These are phyloP conservation scores for Geopyxis carbonaria DNA, from an alignment of 495 filamentous ascomycete species.

Conservation along the genomic window DNA sequence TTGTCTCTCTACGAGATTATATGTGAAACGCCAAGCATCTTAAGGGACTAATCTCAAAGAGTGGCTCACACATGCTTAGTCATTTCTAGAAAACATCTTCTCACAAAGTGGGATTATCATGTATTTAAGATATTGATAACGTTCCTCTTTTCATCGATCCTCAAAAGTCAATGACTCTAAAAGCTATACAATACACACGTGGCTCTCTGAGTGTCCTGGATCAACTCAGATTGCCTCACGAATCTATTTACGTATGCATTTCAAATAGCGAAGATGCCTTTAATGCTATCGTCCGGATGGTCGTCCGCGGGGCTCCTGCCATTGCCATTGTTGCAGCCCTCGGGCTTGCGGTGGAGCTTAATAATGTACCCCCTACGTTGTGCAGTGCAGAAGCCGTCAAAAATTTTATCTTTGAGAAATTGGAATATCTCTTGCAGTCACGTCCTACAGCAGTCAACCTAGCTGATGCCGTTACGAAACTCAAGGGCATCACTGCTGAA, in stretches of 20 bases:
- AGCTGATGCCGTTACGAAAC: constrained; percentile 66
- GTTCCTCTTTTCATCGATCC: no score
- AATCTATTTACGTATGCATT: constrained; percentile 61
- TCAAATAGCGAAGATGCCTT: constrained; percentile 64
- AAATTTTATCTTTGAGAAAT: constrained; percentile 48
- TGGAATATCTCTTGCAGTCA: constrained; percentile 71
- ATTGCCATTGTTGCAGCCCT: constrained; percentile 94
- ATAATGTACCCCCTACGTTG: constrained; percentile 11
- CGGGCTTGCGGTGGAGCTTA: constrained; percentile 59
- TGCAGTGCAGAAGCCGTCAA: constrained; percentile 37
- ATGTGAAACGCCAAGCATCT: no score
- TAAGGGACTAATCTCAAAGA: no score
- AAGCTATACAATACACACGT: constrained; percentile 72
- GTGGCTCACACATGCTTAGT: no score
- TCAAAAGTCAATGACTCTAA: constrained; percentile 41
- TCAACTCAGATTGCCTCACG: constrained; percentile 77
- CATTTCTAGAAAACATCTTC: no score
- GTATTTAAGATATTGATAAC: no score
- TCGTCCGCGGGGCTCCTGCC: constrained; percentile 81
- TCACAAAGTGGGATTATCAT: no score
- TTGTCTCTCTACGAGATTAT: no score
- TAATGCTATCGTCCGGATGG: constrained; percentile 84
- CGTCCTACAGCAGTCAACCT: constrained; percentile 91
- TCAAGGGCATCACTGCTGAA: constrained; percentile 41
- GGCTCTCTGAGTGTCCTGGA: constrained; percentile 74